Evolutionary conservation across 169 alveolate genomes (phyloP), one percentile per base, ranked within the genome.

Genomic region (Plasmodium chabaudi): DNA sequence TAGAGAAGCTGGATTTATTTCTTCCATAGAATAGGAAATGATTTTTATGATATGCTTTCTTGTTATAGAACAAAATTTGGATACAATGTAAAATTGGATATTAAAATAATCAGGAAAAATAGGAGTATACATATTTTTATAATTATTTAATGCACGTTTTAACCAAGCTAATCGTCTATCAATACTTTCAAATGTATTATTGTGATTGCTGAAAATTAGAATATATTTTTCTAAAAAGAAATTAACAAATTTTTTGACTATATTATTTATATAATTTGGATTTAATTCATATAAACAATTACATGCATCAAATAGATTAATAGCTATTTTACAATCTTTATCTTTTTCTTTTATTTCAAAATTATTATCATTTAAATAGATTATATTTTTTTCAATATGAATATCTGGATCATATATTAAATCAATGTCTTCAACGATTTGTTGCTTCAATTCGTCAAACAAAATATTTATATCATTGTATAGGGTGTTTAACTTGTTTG

Each of bases 101-200:
- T 86, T 86, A 86, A 47, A 86, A n/a, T 44, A 17, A 5, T 19
- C 19, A 10, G 91, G 91, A 19, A 86, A 86, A 27, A 86, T 86
- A 70, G 34, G 56, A 57, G 59, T 42, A 69, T 86, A 86, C 1
- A 27, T 55, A 70, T 86, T 70, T 12, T 86, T 87, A 65, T 86
- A 86, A 27, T 65, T 86, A 86, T 86, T 86, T 44, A 86, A 27
- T 6, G 67, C 25, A 5, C 91, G 72, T 17, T 86, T 86, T 23
- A 86, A 21, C 91, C 91, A 86, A 5, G 91, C 73, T 56, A 86
- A 19, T 63, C 91, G 39, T 59, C 91, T 68, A 23, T 86, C 91
- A 4, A 86, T 70, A 27, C 61, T 73, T 46, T 86, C 87, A n/a
- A 86, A 86, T n/a, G 72, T 86, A 21, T 86, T 39, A 13, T 53